These are phyloP conservation scores for Monilinia fructicola DNA, from an alignment of 2,329 filamentous ascomycete species.

Conservation along the genomic window DNA sequence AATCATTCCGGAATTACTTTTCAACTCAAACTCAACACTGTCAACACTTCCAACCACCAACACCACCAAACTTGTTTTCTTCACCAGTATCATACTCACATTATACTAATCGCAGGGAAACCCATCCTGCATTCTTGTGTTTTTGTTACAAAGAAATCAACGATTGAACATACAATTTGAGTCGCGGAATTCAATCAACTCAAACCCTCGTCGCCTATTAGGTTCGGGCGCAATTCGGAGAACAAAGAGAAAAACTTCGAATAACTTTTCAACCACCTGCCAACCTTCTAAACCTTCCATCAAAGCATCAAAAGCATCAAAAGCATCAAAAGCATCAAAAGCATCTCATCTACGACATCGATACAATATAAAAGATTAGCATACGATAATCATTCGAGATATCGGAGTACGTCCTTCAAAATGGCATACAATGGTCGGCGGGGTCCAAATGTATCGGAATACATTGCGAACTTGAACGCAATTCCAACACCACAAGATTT, in stretches of 20 bases:
- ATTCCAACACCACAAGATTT: slow-evolving; percentile 64
- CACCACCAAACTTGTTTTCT: not conserved
- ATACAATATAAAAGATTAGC: slow-evolving; percentile 7
- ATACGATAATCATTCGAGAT: not conserved
- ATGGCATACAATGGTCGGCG: slow-evolving; percentile 73
- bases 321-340: too few relatives aligned
- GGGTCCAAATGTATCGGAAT: slow-evolving; percentile 85
- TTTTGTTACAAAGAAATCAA: not conserved
- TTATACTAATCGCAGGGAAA: not conserved
- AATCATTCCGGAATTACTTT: slow-evolving; percentile 17
- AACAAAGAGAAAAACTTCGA: slow-evolving; percentile 19
- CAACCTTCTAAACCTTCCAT: not conserved
- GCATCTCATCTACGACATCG: not conserved
- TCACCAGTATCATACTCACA: not conserved
- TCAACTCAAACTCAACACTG: not conserved
- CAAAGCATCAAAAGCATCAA: not conserved
- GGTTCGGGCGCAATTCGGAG: slow-evolving; percentile 18
- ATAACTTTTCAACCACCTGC: not conserved
- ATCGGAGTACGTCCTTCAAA: slow-evolving; percentile 49
- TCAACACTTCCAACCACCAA: not conserved
- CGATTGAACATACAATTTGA: not conserved
- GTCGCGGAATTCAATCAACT: not conserved
- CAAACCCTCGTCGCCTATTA: not conserved
- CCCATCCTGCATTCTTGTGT: not conserved
- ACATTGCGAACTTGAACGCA: slow-evolving; percentile 81